Percentiles rank a stretch among this genome's conserved stretches.
phyloP scores from a whole-genome alignment of 768 basidiomycete species.

The Auricularia cornea region DNA sequence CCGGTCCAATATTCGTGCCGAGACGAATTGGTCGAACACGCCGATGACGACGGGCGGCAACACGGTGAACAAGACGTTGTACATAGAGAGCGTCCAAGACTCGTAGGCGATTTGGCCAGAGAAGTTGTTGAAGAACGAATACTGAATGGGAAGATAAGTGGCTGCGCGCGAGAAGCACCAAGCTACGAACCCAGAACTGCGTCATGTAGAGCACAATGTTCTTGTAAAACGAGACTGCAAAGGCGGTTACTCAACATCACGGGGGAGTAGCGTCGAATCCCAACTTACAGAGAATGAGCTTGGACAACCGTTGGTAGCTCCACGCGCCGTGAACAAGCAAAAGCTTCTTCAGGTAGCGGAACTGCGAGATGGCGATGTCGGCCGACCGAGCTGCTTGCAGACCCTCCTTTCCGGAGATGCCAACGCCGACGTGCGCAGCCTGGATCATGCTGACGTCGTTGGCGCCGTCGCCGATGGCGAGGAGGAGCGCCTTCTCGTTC shows the following conservation, averaged over 20 bases:
- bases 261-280: no score
- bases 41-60: slow-evolving; percentile 96
- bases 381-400: slow-evolving; percentile 97
- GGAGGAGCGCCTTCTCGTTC: slow-evolving; percentile 84
- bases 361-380: slow-evolving; percentile 96
- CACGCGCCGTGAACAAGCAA: slow-evolving; percentile 96
- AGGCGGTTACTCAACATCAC: slow-evolving; percentile 2
- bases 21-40: slow-evolving; percentile 97
- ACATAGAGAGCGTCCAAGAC: slow-evolving; percentile 96
- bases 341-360: slow-evolving; percentile 89
- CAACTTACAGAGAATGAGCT: slow-evolving; percentile 90
- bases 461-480: slow-evolving; percentile 96
- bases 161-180: no score
- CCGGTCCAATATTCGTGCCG: slow-evolving; percentile 89
- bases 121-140: slow-evolving; percentile 97
- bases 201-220: slow-evolving; percentile 98
- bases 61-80: slow-evolving; percentile 94
- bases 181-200: slow-evolving; percentile 64
- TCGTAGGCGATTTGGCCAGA: slow-evolving; percentile 98
- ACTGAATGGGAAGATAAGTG: no score
- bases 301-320: slow-evolving; percentile 94
- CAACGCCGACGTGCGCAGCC: slow-evolving; percentile 94
- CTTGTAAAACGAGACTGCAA: slow-evolving; percentile 93
- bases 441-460: slow-evolving; percentile 99
- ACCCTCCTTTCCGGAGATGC: slow-evolving; percentile 98